Evolutionary conservation across 129 eudicot species (phyloP).

Genomic region (Apium graveolens): DNA sequence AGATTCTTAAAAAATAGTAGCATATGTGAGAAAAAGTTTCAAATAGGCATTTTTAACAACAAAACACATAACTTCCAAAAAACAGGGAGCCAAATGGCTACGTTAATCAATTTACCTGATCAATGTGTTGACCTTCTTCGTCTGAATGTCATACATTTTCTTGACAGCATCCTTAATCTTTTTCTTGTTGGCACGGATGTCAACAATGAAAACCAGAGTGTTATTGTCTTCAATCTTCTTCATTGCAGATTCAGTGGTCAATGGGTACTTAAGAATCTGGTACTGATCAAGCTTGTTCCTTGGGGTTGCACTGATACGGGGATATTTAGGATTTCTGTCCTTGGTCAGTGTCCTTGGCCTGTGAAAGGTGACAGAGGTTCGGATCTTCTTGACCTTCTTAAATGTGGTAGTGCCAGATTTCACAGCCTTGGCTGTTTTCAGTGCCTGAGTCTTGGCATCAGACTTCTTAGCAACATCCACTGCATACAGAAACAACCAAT

Average conservation of each 20-base stretch:
- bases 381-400: slow-evolving; percentile 76
- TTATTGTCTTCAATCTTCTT: slow-evolving; percentile 90
- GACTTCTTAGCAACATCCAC: slow-evolving; percentile 54
- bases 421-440: slow-evolving; percentile 80
- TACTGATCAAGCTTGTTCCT: slow-evolving; percentile 82
- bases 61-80: not conserved
- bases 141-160: slow-evolving; percentile 86
- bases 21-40: not conserved
- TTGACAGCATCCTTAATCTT: slow-evolving; percentile 83
- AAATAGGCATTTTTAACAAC: not conserved
- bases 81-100: not conserved
- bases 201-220: slow-evolving; percentile 79
- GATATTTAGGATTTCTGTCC: slow-evolving; percentile 72
- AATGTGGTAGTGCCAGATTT: slow-evolving; percentile 50
- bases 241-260: slow-evolving; percentile 91
- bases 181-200: slow-evolving; percentile 77
- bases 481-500: not conserved
- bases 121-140: slow-evolving; percentile 76
- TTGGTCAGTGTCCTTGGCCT: slow-evolving; percentile 76
- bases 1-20: not conserved
- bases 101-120: slow-evolving; percentile 41
- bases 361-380: slow-evolving; percentile 67
- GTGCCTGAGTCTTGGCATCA: slow-evolving; percentile 76
- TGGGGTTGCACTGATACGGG: slow-evolving; percentile 74
- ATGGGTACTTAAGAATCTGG: slow-evolving; percentile 66